These are phyloP conservation scores for Tothia fuscella DNA, from an alignment of 2,329 filamentous ascomycete species.

Conservation along the genomic window DNA sequence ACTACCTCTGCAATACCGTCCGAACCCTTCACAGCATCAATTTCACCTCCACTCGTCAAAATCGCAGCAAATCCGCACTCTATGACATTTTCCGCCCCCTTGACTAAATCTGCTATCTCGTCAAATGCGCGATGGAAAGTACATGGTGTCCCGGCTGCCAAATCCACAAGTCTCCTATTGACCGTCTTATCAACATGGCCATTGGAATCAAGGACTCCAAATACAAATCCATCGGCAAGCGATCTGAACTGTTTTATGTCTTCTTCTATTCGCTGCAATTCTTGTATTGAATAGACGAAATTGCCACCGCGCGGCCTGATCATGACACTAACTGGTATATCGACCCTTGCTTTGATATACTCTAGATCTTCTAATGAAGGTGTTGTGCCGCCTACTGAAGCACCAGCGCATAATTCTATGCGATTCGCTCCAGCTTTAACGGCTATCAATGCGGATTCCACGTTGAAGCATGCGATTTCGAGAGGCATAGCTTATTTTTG, in stretches of 20 bases:
- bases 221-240: constrained; percentile 6
- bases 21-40: constrained; percentile 24
- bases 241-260: neutral
- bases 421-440: constrained; percentile 1
- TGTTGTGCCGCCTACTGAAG: neutral
- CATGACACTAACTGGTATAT: constrained; percentile 40
- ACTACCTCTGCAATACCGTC: constrained; percentile 21
- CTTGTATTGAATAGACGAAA: constrained; percentile 32
- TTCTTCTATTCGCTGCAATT: constrained; percentile 20
- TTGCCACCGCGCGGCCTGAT: constrained; percentile 37
- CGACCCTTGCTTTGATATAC: neutral
- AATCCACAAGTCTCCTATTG: neutral
- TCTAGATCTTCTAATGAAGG: neutral
- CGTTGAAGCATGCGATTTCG: constrained; percentile 6
- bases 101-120: neutral
- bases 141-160: neutral
- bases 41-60: constrained; percentile 36
- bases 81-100: neutral
- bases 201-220: neutral
- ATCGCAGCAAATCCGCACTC: constrained; percentile 33
- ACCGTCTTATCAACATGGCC: neutral
- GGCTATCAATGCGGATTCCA: neutral
- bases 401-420: constrained; percentile 4
- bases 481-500: constrained; percentile 1
- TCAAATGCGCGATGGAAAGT: constrained; percentile 9